These are phyloP conservation scores for Boletus semigastroideus DNA, from an alignment of 1,284 basidiomycete genomes.

Conservation along the genomic window DNA sequence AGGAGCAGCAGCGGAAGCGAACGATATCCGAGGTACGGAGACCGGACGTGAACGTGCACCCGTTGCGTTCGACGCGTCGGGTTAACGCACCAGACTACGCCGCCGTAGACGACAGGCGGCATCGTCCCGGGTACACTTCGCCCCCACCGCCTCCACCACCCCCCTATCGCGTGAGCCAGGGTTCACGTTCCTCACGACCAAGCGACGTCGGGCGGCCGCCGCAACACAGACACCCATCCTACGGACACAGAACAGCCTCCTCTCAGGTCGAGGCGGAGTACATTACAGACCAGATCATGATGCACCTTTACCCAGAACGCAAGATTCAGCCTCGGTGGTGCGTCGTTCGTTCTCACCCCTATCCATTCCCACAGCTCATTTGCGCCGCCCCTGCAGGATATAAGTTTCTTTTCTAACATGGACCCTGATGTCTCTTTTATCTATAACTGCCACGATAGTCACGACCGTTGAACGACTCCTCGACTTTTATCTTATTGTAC, in stretches of 20 bases:
- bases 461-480: slow-evolving; percentile 7
- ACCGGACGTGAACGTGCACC: slow-evolving; percentile 17
- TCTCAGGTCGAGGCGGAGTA: slow-evolving; percentile 34
- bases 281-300: slow-evolving; percentile 35
- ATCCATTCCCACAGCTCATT: neutral
- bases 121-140: neutral
- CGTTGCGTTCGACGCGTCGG: slow-evolving; percentile 12
- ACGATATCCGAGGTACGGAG: slow-evolving; percentile 26
- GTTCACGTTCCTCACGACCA: slow-evolving; percentile 9
- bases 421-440: slow-evolving; percentile 3
- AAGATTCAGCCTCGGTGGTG: slow-evolving; percentile 33
- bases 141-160: neutral
- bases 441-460: slow-evolving; percentile 12
- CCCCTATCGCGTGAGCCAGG: slow-evolving; percentile 2
- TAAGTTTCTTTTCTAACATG: slow-evolving; percentile 5
- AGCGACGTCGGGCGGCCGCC: slow-evolving; percentile 22
- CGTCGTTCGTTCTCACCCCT: slow-evolving; percentile 6
- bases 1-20: slow-evolving; percentile 27
- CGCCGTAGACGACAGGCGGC: slow-evolving; percentile 5
- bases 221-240: slow-evolving; percentile 14
- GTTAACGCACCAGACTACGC: slow-evolving; percentile 7
- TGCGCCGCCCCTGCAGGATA: slow-evolving; percentile 21
- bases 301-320: slow-evolving; percentile 34
- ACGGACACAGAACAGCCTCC: slow-evolving; percentile 21
- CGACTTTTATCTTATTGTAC: slow-evolving; percentile 18